Base-by-base conservation (phyloP, 2,329 filamentous ascomycete species). In the Knufia petricola region DNA sequence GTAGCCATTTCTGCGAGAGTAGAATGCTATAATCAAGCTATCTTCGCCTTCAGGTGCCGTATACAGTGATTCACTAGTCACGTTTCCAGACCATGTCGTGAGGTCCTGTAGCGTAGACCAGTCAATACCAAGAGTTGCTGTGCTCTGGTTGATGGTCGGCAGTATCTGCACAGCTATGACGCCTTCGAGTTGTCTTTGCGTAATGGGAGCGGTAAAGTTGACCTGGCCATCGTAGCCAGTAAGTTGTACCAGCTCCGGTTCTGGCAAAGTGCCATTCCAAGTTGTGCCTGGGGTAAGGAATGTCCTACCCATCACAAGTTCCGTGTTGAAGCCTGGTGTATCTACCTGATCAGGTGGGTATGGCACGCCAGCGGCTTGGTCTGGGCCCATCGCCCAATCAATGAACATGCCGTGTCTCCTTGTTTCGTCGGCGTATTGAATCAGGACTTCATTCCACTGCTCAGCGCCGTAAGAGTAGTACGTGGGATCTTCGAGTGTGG, bases 371-470 rank as follows among this genome's bases (percentile, higher is more conserved):
- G 34, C 19, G 6, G 34, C 73, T 54, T 72, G 68, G 50, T 71
- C 72, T 0, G 72, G 66, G 0, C 72, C 72, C 1, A 75, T 41
- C 0, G 67, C 60, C 54, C 72, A 70, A 52, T 76, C 72, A 55
- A 76, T 64, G 3, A 67, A 48, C 8, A 74, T 38, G 0, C 60
- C 66, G 15, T 63, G 50, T 0, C 69, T 64, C 13, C 63, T 58
- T 9, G 59, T 54, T 1, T 67, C 65, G 46, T 65, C 47, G 10
- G 66, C 44, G 4, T 60, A 52, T 7, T 53, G 53, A 17, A 58
- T 49, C 41, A 63, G 64, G 21, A 62, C 46, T 17, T 57, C 52
- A 12, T 57, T 54, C 51, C 60, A 69, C 1, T 67, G 61, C 3
- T 59, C 54, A 12, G 63, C 64, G 1, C 67, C 69, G 58, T 65